phyloP scores from a whole-genome alignment of 1,139 yeast genomes.

The Geotrichum klebahnii region DNA sequence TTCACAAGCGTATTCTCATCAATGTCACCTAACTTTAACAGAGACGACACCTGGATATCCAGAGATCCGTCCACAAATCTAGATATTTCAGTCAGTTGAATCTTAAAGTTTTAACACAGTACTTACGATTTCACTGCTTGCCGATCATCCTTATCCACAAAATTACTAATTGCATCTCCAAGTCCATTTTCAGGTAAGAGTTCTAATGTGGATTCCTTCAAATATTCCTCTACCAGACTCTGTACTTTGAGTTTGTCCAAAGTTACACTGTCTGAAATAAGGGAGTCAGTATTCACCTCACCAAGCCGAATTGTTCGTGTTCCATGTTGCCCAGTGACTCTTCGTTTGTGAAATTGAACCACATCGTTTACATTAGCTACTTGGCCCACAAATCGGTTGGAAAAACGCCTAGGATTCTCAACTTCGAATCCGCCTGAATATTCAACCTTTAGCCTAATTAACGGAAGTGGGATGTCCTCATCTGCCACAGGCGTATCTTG shows the following conservation, averaged over 20 bases:
- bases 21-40: slow-evolving; percentile 46
- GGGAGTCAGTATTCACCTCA: slow-evolving; percentile 22
- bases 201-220: slow-evolving; percentile 59
- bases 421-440: slow-evolving; percentile 88
- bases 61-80: slow-evolving; percentile 64
- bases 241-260: slow-evolving; percentile 52
- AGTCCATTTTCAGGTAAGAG: slow-evolving; percentile 75
- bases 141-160: slow-evolving; percentile 80
- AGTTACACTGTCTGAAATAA: slow-evolving; percentile 28
- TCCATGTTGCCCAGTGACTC: slow-evolving; percentile 2
- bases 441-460: slow-evolving; percentile 78
- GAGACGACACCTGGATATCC: slow-evolving; percentile 54
- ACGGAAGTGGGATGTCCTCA: slow-evolving; percentile 58
- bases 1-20: slow-evolving; percentile 24
- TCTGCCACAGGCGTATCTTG: slow-evolving; percentile 32
- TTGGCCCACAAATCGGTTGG: slow-evolving; percentile 82
- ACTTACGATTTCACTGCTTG: slow-evolving; percentile 51
- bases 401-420: slow-evolving; percentile 84
- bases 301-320: slow-evolving; percentile 7
- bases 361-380: slow-evolving; percentile 90
- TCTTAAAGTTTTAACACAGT: background rate
- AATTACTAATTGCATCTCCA: slow-evolving; percentile 64
- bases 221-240: slow-evolving; percentile 55
- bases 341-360: slow-evolving; percentile 45
- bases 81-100: background rate